phyloP scores from a whole-genome alignment of 129 eudicot genomes.

The Tagetes patula region DNA sequence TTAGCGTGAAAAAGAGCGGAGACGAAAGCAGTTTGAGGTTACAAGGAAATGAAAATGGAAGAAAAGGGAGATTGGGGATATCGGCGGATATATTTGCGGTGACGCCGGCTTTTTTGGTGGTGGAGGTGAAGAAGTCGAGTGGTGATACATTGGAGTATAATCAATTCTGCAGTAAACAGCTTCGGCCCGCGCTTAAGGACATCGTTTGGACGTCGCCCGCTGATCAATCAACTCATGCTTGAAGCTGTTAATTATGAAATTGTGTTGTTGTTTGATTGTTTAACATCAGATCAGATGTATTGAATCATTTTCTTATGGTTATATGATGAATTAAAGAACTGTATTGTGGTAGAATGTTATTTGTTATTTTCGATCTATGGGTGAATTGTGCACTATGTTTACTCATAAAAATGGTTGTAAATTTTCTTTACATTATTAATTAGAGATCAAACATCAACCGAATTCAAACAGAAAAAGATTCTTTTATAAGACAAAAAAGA shows the following conservation, averaged over 20 bases:
- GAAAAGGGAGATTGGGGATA: constrained; percentile 81
- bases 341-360: too few relatives aligned
- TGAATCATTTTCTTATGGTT: neutral
- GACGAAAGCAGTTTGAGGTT: constrained; percentile 58
- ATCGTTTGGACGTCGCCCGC: constrained; percentile 54
- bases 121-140: constrained; percentile 74
- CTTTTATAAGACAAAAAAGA: too few relatives aligned
- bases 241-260: constrained; percentile 16
- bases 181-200: constrained; percentile 84
- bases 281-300: neutral
- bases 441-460: too few relatives aligned
- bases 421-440: too few relatives aligned
- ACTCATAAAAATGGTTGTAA: too few relatives aligned
- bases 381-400: too few relatives aligned
- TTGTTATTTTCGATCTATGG: too few relatives aligned
- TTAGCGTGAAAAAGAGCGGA: constrained; percentile 51
- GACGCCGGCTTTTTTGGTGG: constrained; percentile 66
- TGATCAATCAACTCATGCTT: constrained; percentile 28
- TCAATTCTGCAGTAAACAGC: constrained; percentile 82
- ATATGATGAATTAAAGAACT: neutral
- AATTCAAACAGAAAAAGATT: too few relatives aligned
- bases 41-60: constrained; percentile 62
- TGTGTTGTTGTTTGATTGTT: neutral
- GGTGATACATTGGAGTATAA: constrained; percentile 87
- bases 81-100: constrained; percentile 70